Base-by-base conservation (phyloP, 2,329 filamentous ascomycete genomes). In the Ophiostoma ips region DNA sequence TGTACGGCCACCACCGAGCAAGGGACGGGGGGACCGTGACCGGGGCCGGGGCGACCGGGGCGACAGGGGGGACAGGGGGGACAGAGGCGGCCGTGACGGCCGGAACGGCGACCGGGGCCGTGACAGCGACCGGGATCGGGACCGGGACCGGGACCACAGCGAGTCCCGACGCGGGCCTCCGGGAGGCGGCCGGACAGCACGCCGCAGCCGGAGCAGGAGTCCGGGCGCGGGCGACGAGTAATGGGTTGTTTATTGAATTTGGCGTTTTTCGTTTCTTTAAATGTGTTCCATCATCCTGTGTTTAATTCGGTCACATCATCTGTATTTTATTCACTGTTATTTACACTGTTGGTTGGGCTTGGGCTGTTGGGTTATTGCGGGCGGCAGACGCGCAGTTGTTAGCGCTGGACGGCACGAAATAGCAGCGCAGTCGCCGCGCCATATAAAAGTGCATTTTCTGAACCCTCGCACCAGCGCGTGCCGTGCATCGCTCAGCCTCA, bases 1-100 rank as follows among this genome's bases (percentile, higher is more conserved):
- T 62, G 86, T 92, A 52, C 72, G 86, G 46, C 86, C 86, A 51
- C 85, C 85, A 15, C 83, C 81, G 16, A 74, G 71, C 50, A 81
- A 80, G 62, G 55, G 47, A 35, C 62, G 59, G n/a, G 61, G 64
- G 1, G 61, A 62, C 10, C 67, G 65, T 3, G 61, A 71, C 33
- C 66, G 65, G 40, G 64, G 63, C 46, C 51, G 53, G 1, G 50
- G 24, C 38, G 51, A 48, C 21, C 33, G 45, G 2, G 41, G 40
- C 4, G 48, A 50, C 28, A 38, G 45, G 5, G 44, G 45, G 13
- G 41, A 45, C 28, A 18, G 24, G 2, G 45, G 49, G 13, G 46
- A 49, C 10, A 21, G 44, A 3, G 49, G 47, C 18, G 44, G 48
- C 5, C 38, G 34, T 12, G 49, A 31, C 44, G 49, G 35, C 44